Conservation (phyloP, 169 alveolate genomes). For the Theileria sp. region DNA sequence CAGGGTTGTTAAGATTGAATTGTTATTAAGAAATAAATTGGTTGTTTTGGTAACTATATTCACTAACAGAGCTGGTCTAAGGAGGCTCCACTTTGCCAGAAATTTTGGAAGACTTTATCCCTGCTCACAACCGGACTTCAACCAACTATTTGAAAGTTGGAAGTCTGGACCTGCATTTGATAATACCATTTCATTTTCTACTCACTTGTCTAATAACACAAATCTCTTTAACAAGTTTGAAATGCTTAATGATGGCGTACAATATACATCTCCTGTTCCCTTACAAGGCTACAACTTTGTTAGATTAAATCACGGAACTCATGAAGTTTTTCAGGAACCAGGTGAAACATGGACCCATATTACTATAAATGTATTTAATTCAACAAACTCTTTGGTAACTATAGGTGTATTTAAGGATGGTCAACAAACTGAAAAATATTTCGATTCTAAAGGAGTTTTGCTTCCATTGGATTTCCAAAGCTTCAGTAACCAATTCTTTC, state of each 20-base stretch:
- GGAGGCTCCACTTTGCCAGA: background rate
- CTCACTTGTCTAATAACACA: background rate
- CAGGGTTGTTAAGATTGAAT: background rate
- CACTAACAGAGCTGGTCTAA: background rate
- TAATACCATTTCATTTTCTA: background rate
- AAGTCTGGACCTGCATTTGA: background rate
- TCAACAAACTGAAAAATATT: background rate
- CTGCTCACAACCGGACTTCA: background rate
- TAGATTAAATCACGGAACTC: background rate
- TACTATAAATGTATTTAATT: background rate
- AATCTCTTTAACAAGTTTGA: background rate
- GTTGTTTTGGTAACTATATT: background rate
- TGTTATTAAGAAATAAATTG: background rate
- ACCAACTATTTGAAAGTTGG: background rate
- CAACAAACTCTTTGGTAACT: background rate
- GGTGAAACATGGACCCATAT: background rate
- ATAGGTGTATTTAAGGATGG: background rate
- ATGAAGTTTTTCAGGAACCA: background rate
- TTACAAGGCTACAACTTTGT: background rate
- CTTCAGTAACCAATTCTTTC: background rate
- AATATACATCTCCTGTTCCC: background rate
- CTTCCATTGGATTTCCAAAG: background rate
- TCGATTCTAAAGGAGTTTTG: background rate
- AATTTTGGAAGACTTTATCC: background rate
- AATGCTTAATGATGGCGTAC: background rate